These are phyloP conservation scores for Dalbergia oliveri DNA, from an alignment of 306 rosid genomes.

Conservation along the genomic window DNA sequence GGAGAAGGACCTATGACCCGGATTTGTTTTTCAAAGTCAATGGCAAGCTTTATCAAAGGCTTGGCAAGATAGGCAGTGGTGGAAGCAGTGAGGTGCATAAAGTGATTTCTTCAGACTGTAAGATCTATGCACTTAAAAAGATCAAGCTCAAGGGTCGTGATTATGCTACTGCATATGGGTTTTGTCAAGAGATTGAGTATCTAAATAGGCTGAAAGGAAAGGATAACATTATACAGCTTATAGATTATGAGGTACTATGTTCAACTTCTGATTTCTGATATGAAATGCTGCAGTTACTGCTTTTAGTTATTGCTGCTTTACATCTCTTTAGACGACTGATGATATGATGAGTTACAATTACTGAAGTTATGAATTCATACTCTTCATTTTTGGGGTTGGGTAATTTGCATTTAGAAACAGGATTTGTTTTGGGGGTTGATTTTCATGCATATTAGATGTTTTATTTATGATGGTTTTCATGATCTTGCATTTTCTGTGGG, in stretches of 20 bases:
- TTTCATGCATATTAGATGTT: not conserved
- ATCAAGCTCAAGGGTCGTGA: slow-evolving; percentile 96
- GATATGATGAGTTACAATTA: not conserved
- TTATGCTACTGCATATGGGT: slow-evolving; percentile 94
- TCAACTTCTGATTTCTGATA: slow-evolving; percentile 32
- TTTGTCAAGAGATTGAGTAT: slow-evolving; percentile 98
- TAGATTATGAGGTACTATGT: slow-evolving; percentile 86
- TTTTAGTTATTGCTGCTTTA: slow-evolving; percentile 33
- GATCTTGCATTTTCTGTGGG: slow-evolving; percentile 14
- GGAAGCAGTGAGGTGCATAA: slow-evolving; percentile 99
- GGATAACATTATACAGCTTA: slow-evolving; percentile 85
- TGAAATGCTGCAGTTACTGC: slow-evolving; percentile 2
- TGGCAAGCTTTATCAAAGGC: slow-evolving; percentile 97
- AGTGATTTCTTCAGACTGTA: slow-evolving; percentile 96
- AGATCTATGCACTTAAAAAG: slow-evolving; percentile 87
- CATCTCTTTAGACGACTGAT: slow-evolving; percentile 1
- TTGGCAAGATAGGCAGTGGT: slow-evolving; percentile 98
- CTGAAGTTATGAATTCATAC: not conserved
- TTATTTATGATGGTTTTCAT: not conserved
- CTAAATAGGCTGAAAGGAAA: slow-evolving; percentile 87
- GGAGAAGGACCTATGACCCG: slow-evolving; percentile 84
- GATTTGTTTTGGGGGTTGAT: not conserved
- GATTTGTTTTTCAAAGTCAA: slow-evolving; percentile 92
- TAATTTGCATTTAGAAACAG: too few species aligned
- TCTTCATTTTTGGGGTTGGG: not conserved